Evolutionary conservation across 2,329 filamentous ascomycete species (phyloP).

Genomic region (Nakataea oryzae): DNA sequence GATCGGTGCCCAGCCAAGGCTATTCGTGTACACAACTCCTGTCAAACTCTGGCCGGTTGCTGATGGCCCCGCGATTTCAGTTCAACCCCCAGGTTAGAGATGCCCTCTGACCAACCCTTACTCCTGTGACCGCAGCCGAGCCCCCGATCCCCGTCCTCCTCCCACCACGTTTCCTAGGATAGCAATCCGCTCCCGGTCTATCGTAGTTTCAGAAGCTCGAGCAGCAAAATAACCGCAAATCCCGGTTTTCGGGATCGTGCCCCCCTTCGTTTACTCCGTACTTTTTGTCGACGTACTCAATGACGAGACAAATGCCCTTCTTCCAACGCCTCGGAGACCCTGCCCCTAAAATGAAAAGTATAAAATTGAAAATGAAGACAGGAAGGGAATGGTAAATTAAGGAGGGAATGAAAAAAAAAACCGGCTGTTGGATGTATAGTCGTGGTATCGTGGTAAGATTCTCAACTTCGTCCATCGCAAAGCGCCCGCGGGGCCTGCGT

Average conservation of each 20-base stretch:
- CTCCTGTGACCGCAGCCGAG: neutral
- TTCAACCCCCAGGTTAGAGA: neutral
- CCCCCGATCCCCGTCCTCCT: neutral
- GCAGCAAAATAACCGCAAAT: neutral
- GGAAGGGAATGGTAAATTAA: neutral
- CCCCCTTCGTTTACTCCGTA: neutral
- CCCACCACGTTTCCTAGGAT: neutral
- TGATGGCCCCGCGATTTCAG: neutral
- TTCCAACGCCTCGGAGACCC: neutral
- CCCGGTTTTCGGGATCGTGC: neutral
- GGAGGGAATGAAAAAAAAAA: neutral
- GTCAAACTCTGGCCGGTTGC: neutral
- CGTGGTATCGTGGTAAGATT: conserved; percentile 3
- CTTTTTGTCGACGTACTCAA: neutral
- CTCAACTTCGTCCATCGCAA: neutral
- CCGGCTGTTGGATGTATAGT: neutral
- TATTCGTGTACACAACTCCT: neutral
- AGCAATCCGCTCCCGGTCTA: neutral
- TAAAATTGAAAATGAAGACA: neutral
- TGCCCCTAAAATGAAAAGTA: neutral
- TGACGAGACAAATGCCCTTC: neutral
- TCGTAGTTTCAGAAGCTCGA: neutral
- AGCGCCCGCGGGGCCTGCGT: neutral
- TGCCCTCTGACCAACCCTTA: neutral
- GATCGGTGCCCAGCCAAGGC: neutral